Percentiles rank a stretch among this genome's conserved stretches.
Conservation (phyloP, 2,329 filamentous ascomycete species). For the Curvularia sp. region DNA sequence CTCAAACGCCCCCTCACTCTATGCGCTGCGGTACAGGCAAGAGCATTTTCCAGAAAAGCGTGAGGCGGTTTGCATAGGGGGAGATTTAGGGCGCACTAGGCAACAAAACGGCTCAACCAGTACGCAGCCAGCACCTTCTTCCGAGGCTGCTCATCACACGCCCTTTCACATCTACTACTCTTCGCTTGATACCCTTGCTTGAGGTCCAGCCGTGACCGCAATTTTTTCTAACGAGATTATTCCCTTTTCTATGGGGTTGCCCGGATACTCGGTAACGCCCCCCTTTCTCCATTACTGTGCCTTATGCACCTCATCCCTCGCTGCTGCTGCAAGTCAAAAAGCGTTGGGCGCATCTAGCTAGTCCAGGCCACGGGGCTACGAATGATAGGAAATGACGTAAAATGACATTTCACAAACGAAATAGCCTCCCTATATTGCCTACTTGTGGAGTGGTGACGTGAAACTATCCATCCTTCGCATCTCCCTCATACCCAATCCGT, state of each 20-base stretch:
- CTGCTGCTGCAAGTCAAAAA: not conserved
- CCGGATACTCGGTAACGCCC: not conserved
- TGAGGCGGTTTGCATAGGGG: conserved; percentile 10
- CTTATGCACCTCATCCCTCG: conserved; percentile 2
- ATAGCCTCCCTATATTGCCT: not conserved
- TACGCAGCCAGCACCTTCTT: not conserved
- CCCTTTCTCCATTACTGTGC: conserved; percentile 4
- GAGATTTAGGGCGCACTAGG: conserved; percentile 7
- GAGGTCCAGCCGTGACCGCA: conserved; percentile 10
- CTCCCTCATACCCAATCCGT: not conserved
- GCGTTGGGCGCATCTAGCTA: not conserved
- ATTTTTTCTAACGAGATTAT: not conserved
- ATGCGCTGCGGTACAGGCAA: conserved; percentile 13
- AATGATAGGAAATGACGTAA: not conserved
- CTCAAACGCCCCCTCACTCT: not conserved
- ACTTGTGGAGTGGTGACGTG: not conserved
- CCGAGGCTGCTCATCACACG: not conserved
- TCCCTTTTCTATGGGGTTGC: not conserved
- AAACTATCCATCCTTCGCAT: not conserved
- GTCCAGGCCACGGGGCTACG: not conserved
- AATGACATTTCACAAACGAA: not conserved
- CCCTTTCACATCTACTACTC: conserved; percentile 5
- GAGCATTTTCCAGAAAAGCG: conserved; percentile 10
- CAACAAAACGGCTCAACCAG: conserved; percentile 1
- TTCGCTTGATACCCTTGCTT: conserved; percentile 21